Conservation (phyloP, 768 basidiomycete genomes). For the Leccinum disarticulatum region DNA sequence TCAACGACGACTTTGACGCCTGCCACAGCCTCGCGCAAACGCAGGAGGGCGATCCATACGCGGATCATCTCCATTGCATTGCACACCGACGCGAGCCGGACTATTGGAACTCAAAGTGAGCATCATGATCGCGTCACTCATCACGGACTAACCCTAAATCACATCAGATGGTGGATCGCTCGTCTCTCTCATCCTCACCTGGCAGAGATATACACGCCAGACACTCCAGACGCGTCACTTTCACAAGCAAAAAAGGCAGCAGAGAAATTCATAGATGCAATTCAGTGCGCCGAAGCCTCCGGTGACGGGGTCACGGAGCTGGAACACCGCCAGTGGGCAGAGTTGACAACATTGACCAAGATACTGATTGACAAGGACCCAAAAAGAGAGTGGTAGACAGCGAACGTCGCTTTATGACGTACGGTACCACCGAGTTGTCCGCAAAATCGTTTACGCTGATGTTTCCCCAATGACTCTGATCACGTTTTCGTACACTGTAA, state of each 20-base stretch:
- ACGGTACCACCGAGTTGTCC: neutral
- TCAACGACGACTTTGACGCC: slow-evolving; percentile 21
- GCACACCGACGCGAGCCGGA: slow-evolving; percentile 27
- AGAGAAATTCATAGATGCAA: slow-evolving; percentile 12
- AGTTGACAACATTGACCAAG: slow-evolving; percentile 18
- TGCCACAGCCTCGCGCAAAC: slow-evolving; percentile 22
- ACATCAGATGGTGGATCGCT: slow-evolving; percentile 18
- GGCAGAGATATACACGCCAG: slow-evolving; percentile 16
- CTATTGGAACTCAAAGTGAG: slow-evolving; percentile 18
- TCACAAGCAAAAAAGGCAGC: slow-evolving; percentile 9
- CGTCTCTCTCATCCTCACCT: slow-evolving; percentile 20
- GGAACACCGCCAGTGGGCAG: slow-evolving; percentile 21
- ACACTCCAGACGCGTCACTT: slow-evolving; percentile 2
- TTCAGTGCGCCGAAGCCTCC: slow-evolving; percentile 13
- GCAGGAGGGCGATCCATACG: slow-evolving; percentile 21
- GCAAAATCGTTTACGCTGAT: slow-evolving; percentile 3
- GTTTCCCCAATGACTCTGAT: slow-evolving; percentile 49
- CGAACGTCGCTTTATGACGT: neutral
- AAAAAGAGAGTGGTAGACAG: neutral
- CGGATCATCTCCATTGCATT: slow-evolving; percentile 24
- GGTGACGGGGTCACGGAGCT: slow-evolving; percentile 13
- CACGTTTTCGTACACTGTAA: slow-evolving; percentile 87
- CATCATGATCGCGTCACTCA: neutral
- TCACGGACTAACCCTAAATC: neutral
- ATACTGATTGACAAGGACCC: slow-evolving; percentile 14